Evolutionary conservation across 1,139 yeast species (phyloP).

Genomic region (Yamadazyma dushanensis): DNA sequence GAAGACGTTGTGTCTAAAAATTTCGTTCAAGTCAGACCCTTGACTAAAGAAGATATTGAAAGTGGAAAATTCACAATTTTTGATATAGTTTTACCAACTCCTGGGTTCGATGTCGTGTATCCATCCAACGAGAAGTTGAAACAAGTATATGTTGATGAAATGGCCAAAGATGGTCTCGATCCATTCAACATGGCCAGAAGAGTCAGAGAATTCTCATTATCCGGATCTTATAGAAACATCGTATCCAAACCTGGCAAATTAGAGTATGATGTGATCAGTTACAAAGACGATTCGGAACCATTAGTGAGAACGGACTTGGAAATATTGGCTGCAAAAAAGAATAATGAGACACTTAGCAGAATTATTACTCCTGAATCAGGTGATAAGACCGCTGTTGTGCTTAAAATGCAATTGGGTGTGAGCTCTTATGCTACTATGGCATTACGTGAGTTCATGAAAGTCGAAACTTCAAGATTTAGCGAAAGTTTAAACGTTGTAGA

Average conservation of each 20-base stretch:
- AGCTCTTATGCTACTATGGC: constrained; percentile 99
- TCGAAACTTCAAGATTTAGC: constrained; percentile 66
- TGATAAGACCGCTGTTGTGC: constrained; percentile 63
- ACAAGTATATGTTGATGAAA: constrained; percentile 65
- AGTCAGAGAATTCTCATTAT: constrained; percentile 83
- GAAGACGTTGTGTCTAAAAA: constrained; percentile 64
- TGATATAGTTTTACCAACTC: constrained; percentile 90
- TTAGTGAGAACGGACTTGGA: constrained; percentile 84
- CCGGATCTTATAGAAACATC: constrained; percentile 87
- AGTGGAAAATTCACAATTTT: constrained; percentile 62
- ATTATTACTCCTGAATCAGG: constrained; percentile 35
- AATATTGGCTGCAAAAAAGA: constrained; percentile 47
- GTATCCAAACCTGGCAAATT: constrained; percentile 66
- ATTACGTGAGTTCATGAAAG: constrained; percentile 83
- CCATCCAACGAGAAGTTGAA: constrained; percentile 67
- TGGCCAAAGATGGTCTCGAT: constrained; percentile 81
- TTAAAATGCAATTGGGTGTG: constrained; percentile 77
- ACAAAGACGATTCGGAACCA: constrained; percentile 63
- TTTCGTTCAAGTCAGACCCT: constrained; percentile 62
- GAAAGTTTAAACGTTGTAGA: constrained; percentile 19
- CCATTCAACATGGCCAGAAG: constrained; percentile 83
- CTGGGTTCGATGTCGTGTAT: constrained; percentile 86
- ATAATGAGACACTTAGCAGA: constrained; percentile 22
- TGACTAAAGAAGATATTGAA: constrained; percentile 72
- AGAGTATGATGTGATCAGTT: constrained; percentile 64